These are phyloP conservation scores for Cutaneotrichosporon sp. DNA, from an alignment of 1,284 basidiomycete genomes.

Conservation along the genomic window DNA sequence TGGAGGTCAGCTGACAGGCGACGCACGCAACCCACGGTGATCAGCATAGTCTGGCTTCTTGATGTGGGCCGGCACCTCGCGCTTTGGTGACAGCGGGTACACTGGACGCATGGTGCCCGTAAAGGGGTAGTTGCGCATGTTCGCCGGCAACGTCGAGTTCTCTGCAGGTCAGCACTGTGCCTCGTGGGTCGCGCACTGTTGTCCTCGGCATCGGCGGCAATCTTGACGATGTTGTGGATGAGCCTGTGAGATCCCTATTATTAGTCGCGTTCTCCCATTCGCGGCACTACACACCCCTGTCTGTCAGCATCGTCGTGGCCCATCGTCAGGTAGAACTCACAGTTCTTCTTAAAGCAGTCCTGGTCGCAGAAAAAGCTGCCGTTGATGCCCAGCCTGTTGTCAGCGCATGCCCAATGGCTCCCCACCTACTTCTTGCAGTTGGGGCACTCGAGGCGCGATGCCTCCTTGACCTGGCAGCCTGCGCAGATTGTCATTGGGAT, in stretches of 20 bases:
- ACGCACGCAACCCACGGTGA: conserved; percentile 37
- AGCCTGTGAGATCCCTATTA: conserved; percentile 40
- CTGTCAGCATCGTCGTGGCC: neutral
- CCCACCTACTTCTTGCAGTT: conserved; percentile 47
- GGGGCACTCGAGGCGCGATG: conserved; percentile 47
- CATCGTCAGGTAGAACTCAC: conserved; percentile 37
- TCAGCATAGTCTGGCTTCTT: conserved; percentile 49
- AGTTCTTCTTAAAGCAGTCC: conserved; percentile 50
- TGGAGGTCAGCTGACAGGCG: neutral
- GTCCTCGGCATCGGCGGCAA: conserved; percentile 36
- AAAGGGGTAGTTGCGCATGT: conserved; percentile 45
- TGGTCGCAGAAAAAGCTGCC: conserved; percentile 51
- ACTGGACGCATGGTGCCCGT: conserved; percentile 47
- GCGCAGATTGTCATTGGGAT: conserved; percentile 27
- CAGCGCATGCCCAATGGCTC: neutral
- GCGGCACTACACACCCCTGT: conserved; percentile 24
- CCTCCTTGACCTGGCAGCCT: conserved; percentile 45
- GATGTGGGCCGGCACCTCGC: conserved; percentile 46
- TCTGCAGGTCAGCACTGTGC: conserved; percentile 23
- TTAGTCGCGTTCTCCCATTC: neutral
- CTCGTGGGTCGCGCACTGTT: conserved; percentile 21
- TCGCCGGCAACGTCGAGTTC: conserved; percentile 36
- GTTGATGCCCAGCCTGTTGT: conserved; percentile 44
- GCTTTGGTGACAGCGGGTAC: conserved; percentile 44
- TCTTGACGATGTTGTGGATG: conserved; percentile 46